These are phyloP conservation scores for Euphorbia peplus DNA, from an alignment of 345 rosid species.

Conservation along the genomic window DNA sequence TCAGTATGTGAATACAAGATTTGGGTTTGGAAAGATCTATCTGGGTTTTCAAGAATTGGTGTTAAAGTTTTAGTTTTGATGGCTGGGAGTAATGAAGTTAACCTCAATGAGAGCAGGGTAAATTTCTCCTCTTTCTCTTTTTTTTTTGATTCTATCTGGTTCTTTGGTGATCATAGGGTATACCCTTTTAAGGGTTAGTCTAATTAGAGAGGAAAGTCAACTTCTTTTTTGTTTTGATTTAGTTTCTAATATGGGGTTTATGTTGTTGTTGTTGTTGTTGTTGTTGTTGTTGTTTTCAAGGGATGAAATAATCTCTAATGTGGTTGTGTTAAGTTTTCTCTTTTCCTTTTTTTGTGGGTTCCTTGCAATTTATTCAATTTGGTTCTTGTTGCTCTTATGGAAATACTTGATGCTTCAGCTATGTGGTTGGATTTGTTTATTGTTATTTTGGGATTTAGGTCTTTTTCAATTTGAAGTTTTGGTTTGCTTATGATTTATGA, in stretches of 20 bases:
- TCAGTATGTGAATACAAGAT: slow-evolving; percentile 17
- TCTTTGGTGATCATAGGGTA: not conserved
- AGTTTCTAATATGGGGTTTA: not conserved
- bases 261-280: not conserved
- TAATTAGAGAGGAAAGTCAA: slow-evolving; percentile 14
- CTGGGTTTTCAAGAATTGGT: slow-evolving; percentile 1
- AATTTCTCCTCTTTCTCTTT: not conserved
- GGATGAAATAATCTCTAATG: slow-evolving; percentile 2
- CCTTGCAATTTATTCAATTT: slow-evolving; percentile 6
- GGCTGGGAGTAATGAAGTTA: slow-evolving; percentile 71
- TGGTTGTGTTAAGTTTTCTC: not conserved
- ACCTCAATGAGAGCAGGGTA: slow-evolving; percentile 73
- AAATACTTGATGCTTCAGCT: slow-evolving; percentile 10
- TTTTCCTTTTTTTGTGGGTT: not conserved
- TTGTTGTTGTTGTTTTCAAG: not conserved
- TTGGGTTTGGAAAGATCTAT: slow-evolving; percentile 29
- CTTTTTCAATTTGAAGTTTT: not conserved
- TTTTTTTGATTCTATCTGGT: slow-evolving; percentile 2
- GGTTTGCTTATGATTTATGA: not conserved
- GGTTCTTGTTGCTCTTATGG: not conserved
- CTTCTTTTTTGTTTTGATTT: slow-evolving; percentile 10
- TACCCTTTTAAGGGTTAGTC: slow-evolving; percentile 22
- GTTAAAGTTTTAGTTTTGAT: slow-evolving; percentile 26
- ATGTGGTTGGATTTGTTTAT: slow-evolving; percentile 2
- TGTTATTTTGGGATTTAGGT: not conserved